A percentile compares a stretch with the other conserved stretches of the same genome.
phyloP scores from a whole-genome alignment of 805 yeast species.

The Debaryomyces castellii region DNA sequence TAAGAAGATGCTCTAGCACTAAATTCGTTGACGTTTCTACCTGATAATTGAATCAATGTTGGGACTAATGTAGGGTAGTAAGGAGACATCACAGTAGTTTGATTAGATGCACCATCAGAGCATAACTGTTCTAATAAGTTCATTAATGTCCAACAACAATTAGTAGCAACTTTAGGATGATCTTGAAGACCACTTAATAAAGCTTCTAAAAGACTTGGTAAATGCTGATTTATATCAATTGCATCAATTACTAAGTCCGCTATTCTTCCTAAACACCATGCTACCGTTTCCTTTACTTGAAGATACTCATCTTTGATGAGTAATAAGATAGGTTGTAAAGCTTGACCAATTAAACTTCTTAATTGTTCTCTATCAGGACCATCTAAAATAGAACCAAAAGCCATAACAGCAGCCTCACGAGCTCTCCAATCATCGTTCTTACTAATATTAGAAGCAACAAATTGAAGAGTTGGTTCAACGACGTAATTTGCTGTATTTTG shows the following conservation, averaged over 20 bases:
- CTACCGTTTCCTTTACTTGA: slow-evolving; percentile 94
- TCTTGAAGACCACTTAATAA: slow-evolving; percentile 80
- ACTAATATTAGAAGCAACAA: slow-evolving; percentile 73
- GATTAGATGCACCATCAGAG: slow-evolving; percentile 46
- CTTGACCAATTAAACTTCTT: slow-evolving; percentile 70
- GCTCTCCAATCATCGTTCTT: slow-evolving; percentile 62
- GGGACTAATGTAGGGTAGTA: slow-evolving; percentile 72
- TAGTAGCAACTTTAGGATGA: slow-evolving; percentile 91
- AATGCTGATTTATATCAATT: slow-evolving; percentile 60
- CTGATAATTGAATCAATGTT: slow-evolving; percentile 65
- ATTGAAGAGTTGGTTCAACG: slow-evolving; percentile 78
- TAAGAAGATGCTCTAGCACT: slow-evolving; percentile 94
- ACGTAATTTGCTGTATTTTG: slow-evolving; percentile 85
- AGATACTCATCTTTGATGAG: slow-evolving; percentile 73
- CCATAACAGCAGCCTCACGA: slow-evolving; percentile 98
- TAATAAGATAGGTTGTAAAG: slow-evolving; percentile 72
- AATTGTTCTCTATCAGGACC: slow-evolving; percentile 83
- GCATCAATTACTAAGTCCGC: slow-evolving; percentile 84
- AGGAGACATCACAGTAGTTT: slow-evolving; percentile 66
- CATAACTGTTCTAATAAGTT: slow-evolving; percentile 84
- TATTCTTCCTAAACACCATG: slow-evolving; percentile 97
- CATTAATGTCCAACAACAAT: slow-evolving; percentile 96
- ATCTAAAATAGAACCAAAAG: slow-evolving; percentile 93
- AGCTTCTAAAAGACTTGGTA: slow-evolving; percentile 73
- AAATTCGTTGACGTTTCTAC: slow-evolving; percentile 76